Evolutionary conservation across 495 filamentous ascomycete genomes (phyloP).

Genomic region (Aspergillus sclerotioniger): DNA sequence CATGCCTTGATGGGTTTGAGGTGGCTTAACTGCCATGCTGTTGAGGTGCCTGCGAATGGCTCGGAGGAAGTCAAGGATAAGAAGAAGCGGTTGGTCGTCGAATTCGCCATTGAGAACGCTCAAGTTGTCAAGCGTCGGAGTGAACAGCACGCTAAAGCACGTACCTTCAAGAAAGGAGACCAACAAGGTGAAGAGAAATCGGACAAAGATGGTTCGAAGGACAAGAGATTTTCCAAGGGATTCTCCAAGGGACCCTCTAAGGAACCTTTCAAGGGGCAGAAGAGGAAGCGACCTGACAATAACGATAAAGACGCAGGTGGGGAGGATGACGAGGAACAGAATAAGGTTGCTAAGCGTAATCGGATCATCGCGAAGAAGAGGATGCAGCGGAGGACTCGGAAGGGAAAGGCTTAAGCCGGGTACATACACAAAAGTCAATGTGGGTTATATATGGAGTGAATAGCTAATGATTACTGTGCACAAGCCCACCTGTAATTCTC

Average conservation of each 20-base stretch:
- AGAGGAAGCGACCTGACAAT: constrained; percentile 43
- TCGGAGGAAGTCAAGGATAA: constrained; percentile 51
- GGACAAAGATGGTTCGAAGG: constrained; percentile 25
- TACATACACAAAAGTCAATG: constrained; percentile 9
- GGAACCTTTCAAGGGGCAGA: constrained; percentile 25
- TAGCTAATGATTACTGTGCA: constrained; percentile 14
- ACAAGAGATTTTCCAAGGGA: constrained; percentile 1
- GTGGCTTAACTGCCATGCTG: constrained; percentile 84
- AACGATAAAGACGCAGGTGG: constrained; percentile 27
- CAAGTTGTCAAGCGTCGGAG: constrained; percentile 80
- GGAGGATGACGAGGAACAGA: constrained; percentile 40
- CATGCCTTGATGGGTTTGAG: constrained; percentile 93
- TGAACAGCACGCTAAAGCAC: constrained; percentile 65
- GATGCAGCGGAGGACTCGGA: constrained; percentile 53
- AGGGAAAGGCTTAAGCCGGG: constrained; percentile 34
- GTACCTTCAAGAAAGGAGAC: constrained; percentile 25
- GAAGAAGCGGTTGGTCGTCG: constrained; percentile 82
- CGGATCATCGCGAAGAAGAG: constrained; percentile 69
- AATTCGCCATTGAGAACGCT: constrained; percentile 98
- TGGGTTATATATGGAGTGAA: constrained; percentile 2
- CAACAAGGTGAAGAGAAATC: constrained; percentile 19
- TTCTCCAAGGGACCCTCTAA: constrained; percentile 3
- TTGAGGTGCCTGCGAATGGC: constrained; percentile 38
- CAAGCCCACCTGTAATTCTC: constrained; percentile 7
- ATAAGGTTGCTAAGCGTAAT: constrained; percentile 59